phyloP scores from a whole-genome alignment of 306 rosid species.

The Cyamopsis tetragonoloba region DNA sequence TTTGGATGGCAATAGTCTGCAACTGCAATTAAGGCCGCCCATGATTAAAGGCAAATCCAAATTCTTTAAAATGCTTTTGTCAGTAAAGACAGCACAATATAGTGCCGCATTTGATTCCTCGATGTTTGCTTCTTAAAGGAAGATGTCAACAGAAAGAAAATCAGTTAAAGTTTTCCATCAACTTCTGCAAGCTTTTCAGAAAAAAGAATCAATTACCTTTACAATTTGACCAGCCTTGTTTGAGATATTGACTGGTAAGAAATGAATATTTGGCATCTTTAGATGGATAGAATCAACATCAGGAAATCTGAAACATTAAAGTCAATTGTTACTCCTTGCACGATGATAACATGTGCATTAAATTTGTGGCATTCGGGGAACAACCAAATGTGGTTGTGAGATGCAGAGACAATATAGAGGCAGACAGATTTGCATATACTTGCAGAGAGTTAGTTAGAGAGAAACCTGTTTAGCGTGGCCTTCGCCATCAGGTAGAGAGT shows the following conservation, averaged over 20 bases:
- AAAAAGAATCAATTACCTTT: slow-evolving; percentile 56
- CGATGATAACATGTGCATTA: neutral
- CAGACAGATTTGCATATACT: neutral
- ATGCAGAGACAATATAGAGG: neutral
- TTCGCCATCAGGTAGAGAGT: slow-evolving; percentile 90
- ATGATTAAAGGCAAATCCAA: neutral
- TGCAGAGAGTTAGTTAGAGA: neutral
- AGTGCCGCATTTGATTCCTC: neutral
- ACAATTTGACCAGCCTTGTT: slow-evolving; percentile 64
- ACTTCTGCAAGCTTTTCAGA: slow-evolving; percentile 2
- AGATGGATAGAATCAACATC: slow-evolving; percentile 61
- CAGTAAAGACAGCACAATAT: neutral
- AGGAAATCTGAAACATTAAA: slow-evolving; percentile 58
- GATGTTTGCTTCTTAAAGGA: neutral
- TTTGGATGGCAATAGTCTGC: neutral
- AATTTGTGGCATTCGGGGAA: neutral
- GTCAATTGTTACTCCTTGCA: slow-evolving; percentile 10
- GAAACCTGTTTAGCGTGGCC: slow-evolving; percentile 65
- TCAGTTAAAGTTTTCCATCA: neutral
- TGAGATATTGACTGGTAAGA: slow-evolving; percentile 80
- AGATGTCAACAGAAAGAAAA: neutral
- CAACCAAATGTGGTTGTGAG: neutral
- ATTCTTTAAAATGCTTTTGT: neutral
- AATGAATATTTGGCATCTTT: slow-evolving; percentile 95
- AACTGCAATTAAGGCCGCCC: neutral